Percentiles rank a stretch among this genome's conserved stretches.
Evolutionary conservation across 2,329 filamentous ascomycete genomes (phyloP).

Genomic region (Cadophora luteo-olivacea): DNA sequence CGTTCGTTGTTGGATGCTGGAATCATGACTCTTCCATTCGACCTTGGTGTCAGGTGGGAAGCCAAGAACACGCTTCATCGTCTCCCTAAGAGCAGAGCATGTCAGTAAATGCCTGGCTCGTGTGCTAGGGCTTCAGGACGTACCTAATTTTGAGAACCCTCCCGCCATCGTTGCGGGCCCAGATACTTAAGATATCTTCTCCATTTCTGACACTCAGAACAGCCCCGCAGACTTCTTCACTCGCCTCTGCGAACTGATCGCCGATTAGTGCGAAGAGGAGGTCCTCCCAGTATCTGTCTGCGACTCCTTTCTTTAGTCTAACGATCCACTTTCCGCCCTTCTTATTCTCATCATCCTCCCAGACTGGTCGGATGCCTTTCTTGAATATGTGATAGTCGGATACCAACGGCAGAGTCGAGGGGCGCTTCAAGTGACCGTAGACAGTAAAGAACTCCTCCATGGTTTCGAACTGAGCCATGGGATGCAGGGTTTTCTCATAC

Average conservation of each 20-base stretch:
- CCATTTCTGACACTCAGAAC: conserved; percentile 94
- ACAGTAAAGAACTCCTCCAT: conserved; percentile 92
- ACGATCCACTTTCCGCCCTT: conserved; percentile 98
- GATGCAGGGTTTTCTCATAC: conserved; percentile 95
- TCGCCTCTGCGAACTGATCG: conserved; percentile 91
- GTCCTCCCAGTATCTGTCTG: conserved; percentile 97
- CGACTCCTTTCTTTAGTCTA: conserved; percentile 94
- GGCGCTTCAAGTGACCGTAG: conserved; percentile 87
- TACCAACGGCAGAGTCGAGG: conserved; percentile 85
- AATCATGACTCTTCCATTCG: conserved; percentile 95
- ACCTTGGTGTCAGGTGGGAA: conserved; percentile 90
- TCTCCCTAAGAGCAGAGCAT: conserved; percentile 69
- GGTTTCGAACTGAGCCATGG: conserved; percentile 80
- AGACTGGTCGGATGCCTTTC: conserved; percentile 93
- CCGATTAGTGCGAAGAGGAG: conserved; percentile 88
- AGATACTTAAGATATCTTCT: conserved; percentile 97
- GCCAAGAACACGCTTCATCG: conserved; percentile 86
- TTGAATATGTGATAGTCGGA: conserved; percentile 99
- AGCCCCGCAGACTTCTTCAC: conserved; percentile 92
- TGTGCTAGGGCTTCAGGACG: conserved; percentile 41
- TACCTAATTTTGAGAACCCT: conserved; percentile 96
- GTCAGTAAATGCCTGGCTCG: conserved; percentile 28
- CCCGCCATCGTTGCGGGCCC: conserved; percentile 92
- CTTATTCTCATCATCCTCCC: conserved; percentile 98
- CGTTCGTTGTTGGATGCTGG: conserved; percentile 90